Evolutionary conservation across 1,284 basidiomycete species (phyloP).

Genomic region (Ustilago xerochloae): DNA sequence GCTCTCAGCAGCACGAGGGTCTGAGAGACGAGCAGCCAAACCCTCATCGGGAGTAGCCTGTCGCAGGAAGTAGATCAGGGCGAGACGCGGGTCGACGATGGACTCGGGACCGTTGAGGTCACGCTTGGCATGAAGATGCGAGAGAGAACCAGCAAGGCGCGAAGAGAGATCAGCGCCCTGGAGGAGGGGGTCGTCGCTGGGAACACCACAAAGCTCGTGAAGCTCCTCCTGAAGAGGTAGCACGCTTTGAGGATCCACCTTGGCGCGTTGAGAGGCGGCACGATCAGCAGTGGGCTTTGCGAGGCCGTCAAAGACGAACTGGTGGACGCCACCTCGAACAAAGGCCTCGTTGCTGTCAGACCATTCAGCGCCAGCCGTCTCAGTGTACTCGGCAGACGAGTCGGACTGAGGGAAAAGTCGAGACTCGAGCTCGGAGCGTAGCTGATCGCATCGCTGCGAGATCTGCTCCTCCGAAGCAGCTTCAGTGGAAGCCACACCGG

Average conservation of each 20-base stretch:
- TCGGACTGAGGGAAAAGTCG: slow-evolving; percentile 26
- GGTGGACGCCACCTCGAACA: slow-evolving; percentile 36
- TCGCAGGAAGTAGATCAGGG: slow-evolving; percentile 53
- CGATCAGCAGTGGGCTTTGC: slow-evolving; percentile 11
- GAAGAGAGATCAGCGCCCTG: slow-evolving; percentile 51
- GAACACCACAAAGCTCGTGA: slow-evolving; percentile 52
- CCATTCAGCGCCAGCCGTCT: slow-evolving; percentile 13
- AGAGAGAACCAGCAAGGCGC: slow-evolving; percentile 39
- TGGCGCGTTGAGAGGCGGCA: slow-evolving; percentile 19
- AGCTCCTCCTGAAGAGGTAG: slow-evolving; percentile 52
- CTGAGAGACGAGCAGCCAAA: slow-evolving; percentile 43
- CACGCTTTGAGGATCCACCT: slow-evolving; percentile 23
- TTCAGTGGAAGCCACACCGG: slow-evolving; percentile 19
- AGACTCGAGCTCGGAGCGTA: slow-evolving; percentile 40
- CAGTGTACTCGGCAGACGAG: slow-evolving; percentile 29
- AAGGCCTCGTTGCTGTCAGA: slow-evolving; percentile 32
- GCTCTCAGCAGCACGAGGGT: slow-evolving; percentile 30
- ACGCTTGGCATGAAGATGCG: slow-evolving; percentile 31
- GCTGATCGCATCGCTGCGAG: slow-evolving; percentile 37
- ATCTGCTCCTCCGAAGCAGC: slow-evolving; percentile 17
- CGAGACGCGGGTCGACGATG: slow-evolving; percentile 54
- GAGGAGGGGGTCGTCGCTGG: slow-evolving; percentile 53
- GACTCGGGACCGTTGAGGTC: slow-evolving; percentile 29
- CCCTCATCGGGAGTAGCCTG: slow-evolving; percentile 51
- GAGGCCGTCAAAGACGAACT: slow-evolving; percentile 49